Evolutionary conservation across 768 basidiomycete genomes (phyloP), one percentile per base, ranked within the genome.

Genomic region (Gloeophyllum trabeum): DNA sequence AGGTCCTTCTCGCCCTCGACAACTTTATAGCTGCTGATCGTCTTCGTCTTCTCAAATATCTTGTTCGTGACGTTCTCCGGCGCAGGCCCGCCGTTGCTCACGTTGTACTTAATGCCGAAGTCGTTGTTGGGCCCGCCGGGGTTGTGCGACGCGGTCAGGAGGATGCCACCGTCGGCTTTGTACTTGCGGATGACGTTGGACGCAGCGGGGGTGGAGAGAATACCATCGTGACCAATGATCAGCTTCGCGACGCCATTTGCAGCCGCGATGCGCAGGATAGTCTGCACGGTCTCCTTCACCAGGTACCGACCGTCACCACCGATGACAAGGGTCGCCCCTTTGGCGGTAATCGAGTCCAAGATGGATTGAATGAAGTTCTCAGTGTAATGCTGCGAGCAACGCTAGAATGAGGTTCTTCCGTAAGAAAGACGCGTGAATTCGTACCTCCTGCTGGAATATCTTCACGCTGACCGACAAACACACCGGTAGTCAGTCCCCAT

Each of bases 41-140:
- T 75, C 73, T 89, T 94, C 42, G 90, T 91, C 62, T 77, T 81
- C 57, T 88, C 90, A 59, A 73, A 94, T 49, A 99, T 98, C 65
- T 80, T 82, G 66, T 99, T 73, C n/a, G 96, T 99, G 45, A 99
- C 81, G 55, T 70, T 79, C 65, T 99, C 96, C 0, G 96, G 92
- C 18, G 96, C 96, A 16, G 96, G 94, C 3, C 96, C 96, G 46
- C 96, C 96, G 53, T 99, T 99, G 28, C 83, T 81, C 38, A 91
- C 85, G 62, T 99, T 99, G 71, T 96, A 99, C 65, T 99, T 98
- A 76, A 99, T 97, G 38, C 96, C 96, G 60, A 98, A 99, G 63
- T 99, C 96, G 54, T 87, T 84, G 57, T 90, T 75, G n/a, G 96
- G 96, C 19, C 96, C 96, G 42, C 96, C 96, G 14, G 96, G 93